Conservation (phyloP, 192 early-diverging fungal genomes). For the Gaertneriomyces sp. region DNA sequence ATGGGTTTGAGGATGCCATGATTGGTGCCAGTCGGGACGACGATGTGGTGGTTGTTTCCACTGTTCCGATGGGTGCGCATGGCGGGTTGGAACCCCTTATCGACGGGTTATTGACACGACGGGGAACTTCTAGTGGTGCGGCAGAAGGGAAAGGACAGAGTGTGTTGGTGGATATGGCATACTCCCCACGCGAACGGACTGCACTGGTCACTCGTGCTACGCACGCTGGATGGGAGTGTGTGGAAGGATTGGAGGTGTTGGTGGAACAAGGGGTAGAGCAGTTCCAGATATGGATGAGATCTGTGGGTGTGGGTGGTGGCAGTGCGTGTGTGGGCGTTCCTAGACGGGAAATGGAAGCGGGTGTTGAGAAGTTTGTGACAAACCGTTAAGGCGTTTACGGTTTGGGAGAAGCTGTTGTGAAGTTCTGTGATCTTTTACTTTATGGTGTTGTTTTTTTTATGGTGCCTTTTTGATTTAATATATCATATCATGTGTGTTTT, state of each 20-base stretch:
- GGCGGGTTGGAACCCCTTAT: constrained; percentile 70
- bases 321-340: constrained; percentile 37
- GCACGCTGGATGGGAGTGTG: constrained; percentile 43
- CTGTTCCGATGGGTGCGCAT: constrained; percentile 73
- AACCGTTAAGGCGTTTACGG: no score
- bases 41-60: constrained; percentile 45
- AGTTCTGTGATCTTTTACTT: no score
- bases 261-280: constrained; percentile 91
- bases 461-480: no score
- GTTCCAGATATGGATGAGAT: constrained; percentile 81
- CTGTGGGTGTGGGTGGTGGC: constrained; percentile 47
- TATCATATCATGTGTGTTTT: no score
- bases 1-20: constrained; percentile 28
- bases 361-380: neutral
- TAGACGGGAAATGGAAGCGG: constrained; percentile 2
- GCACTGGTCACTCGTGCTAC: constrained; percentile 67
- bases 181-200: constrained; percentile 76
- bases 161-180: constrained; percentile 91
- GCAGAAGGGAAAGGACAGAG: constrained; percentile 43
- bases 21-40: constrained; percentile 53
- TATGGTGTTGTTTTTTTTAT: no score
- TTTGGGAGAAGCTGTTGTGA: no score
- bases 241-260: constrained; percentile 85
- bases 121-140: constrained; percentile 41
- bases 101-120: constrained; percentile 51